Percentiles rank a stretch among this genome's conserved stretches.
phyloP scores from a whole-genome alignment of 768 basidiomycete species.

The Hypsizygus marmoreus region DNA sequence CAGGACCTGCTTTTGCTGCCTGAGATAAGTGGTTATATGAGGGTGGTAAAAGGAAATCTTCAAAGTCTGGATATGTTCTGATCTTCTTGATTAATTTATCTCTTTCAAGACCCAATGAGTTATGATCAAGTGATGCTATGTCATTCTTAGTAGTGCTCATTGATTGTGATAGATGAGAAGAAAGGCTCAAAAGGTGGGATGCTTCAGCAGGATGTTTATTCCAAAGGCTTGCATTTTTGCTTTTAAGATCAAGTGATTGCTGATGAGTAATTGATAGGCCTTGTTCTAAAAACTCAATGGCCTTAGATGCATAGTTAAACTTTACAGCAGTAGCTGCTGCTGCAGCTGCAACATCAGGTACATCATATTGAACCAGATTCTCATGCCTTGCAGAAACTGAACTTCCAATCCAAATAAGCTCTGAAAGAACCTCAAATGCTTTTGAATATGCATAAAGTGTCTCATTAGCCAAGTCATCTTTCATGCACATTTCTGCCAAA shows the following conservation, averaged over 20 bases:
- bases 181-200: conserved; percentile 1
- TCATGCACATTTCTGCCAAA: conserved; percentile 2
- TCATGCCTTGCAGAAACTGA: conserved; percentile 4
- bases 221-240: not conserved
- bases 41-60: conserved; percentile 11
- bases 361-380: conserved; percentile 2
- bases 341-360: not conserved
- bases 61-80: conserved; percentile 12
- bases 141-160: not conserved
- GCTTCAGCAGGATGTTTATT: conserved; percentile 2
- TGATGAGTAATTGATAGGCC: conserved; percentile 8
- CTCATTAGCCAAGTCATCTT: conserved; percentile 3
- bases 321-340: conserved; percentile 13
- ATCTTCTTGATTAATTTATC: conserved; percentile 10
- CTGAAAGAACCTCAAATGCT: conserved; percentile 5
- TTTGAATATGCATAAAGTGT: conserved; percentile 10
- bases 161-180: conserved; percentile 2
- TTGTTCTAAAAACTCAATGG: conserved; percentile 16
- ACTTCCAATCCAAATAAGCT: conserved; percentile 11
- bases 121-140: not conserved
- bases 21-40: conserved; percentile 4
- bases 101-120: conserved; percentile 7
- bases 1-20: conserved; percentile 15
- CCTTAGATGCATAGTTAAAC: conserved; percentile 6
- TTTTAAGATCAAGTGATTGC: conserved; percentile 7